Base-by-base conservation (phyloP, 768 basidiomycete species). In the Naganishia randhawae region DNA sequence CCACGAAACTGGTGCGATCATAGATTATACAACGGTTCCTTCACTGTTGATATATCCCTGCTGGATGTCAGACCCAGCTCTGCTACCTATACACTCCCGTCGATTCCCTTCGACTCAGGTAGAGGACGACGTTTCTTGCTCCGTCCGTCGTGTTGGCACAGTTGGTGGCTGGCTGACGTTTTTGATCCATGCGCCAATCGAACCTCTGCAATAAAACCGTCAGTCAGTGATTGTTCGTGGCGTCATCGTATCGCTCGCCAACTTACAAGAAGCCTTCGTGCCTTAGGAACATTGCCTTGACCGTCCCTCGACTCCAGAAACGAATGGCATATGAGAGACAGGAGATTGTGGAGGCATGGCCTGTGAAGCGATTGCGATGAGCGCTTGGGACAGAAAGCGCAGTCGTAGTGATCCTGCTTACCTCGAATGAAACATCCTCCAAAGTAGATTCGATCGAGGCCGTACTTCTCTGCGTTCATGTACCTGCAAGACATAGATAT, bases 401-500 rank as follows among this genome's bases (percentile, higher is more conserved):
- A 35, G 69, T 10, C 35, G 27, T 22, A 66, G 73, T 92, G 91
- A 25, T 2, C 17, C 14, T 22, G 39, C 57, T 41, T 25, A 61
- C 57, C 95, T 84, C 96, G 85, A 80, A 99, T 99, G 82, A 97
- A 99, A 81, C 91, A 97, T 2, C 96, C 96, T 29, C 96, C 94
- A 84, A 98, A 99, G 83, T 97, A 99, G 72, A 99, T 98, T 77
- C 91, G 86, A 74, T 96, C 91, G 69, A 99, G 80, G 73, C 90
- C 88, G 80, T 98, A 96, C 83, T 98, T 98, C 79, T 98, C 96
- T 66, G 96, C 96, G 78, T 99, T 98, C 96, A 99, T 98, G 81
- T 93, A 97, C 53, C 92, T 95, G 77, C 35, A 37, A 10, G 22
- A 22, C 14, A 25, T 25, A 53, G 35, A 66, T 53, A 53, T 54